These are phyloP conservation scores for Aristolochia contorta DNA, from an alignment of 164 flowering plant species.

Conservation along the genomic window DNA sequence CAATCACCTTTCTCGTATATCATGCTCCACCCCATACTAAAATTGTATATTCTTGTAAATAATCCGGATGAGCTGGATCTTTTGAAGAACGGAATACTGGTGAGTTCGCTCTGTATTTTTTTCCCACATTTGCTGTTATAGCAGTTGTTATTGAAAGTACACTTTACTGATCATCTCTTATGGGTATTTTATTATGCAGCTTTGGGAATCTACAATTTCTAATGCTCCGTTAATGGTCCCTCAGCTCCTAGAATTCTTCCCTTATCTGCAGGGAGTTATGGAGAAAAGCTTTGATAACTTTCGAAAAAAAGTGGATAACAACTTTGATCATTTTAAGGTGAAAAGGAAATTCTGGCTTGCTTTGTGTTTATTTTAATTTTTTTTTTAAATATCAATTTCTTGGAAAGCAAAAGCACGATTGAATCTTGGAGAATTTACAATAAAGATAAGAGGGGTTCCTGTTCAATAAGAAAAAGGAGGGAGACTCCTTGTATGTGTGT, in stretches of 20 bases:
- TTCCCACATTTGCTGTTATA: background rate
- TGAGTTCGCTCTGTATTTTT: constrained; percentile 19
- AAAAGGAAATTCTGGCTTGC: background rate
- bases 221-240: constrained; percentile 84
- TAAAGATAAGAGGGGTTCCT: no score
- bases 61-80: constrained; percentile 85
- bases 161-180: background rate
- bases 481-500: no score
- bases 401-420: no score
- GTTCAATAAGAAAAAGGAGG: no score
- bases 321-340: constrained; percentile 91
- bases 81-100: constrained; percentile 86
- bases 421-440: no score
- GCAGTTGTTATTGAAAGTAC: background rate
- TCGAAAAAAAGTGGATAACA: no score
- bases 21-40: constrained; percentile 66
- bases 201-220: constrained; percentile 87
- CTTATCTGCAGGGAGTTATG: constrained; percentile 58
- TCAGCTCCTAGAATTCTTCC: constrained; percentile 57
- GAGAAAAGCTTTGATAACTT: no score
- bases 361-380: no score
- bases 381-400: no score
- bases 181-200: constrained; percentile 39
- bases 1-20: constrained; percentile 71
- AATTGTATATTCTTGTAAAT: constrained; percentile 57